A percentile compares a stretch with the other conserved stretches of the same genome.
Conservation (phyloP, 1,284 basidiomycete genomes). For the Trichosporon coremiiforme region DNA sequence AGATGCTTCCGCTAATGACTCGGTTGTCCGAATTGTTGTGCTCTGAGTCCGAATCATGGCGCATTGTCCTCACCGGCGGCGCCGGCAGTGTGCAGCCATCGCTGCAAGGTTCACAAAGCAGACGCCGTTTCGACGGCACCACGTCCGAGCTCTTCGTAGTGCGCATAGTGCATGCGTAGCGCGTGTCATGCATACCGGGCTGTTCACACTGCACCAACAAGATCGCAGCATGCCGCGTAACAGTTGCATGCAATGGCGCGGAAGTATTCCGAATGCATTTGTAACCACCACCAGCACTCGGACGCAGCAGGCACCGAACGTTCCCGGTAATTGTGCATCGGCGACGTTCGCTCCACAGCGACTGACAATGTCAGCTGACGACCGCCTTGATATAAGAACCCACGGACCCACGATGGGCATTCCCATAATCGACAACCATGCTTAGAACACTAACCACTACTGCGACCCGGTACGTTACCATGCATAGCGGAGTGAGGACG, state of each 20-base stretch:
- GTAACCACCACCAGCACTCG: not conserved
- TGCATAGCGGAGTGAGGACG: not conserved
- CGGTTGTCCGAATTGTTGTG: not conserved
- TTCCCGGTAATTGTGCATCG: not conserved
- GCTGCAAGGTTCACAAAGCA: not conserved
- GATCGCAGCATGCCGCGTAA: not conserved
- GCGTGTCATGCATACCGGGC: not conserved
- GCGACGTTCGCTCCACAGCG: not conserved
- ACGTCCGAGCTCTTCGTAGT: not conserved
- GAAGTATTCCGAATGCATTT: not conserved
- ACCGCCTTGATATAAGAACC: not conserved
- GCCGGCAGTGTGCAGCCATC: not conserved
- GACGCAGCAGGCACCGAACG: constrained; percentile 8
- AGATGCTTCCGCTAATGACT: not conserved
- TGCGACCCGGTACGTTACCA: not conserved
- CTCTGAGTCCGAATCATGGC: not conserved
- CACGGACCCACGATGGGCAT: not conserved
- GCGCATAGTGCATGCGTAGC: not conserved
- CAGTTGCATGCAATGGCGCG: not conserved
- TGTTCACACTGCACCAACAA: not conserved
- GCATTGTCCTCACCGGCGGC: too few relatives aligned
- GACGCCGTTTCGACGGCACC: not conserved
- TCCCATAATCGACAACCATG: not conserved
- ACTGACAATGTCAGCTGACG: constrained; percentile 4
- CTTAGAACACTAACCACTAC: not conserved